Percentiles rank a stretch among this genome's conserved stretches.
phyloP scores from a whole-genome alignment of 805 yeast genomes.

The Barnettozyma wickerhamii region DNA sequence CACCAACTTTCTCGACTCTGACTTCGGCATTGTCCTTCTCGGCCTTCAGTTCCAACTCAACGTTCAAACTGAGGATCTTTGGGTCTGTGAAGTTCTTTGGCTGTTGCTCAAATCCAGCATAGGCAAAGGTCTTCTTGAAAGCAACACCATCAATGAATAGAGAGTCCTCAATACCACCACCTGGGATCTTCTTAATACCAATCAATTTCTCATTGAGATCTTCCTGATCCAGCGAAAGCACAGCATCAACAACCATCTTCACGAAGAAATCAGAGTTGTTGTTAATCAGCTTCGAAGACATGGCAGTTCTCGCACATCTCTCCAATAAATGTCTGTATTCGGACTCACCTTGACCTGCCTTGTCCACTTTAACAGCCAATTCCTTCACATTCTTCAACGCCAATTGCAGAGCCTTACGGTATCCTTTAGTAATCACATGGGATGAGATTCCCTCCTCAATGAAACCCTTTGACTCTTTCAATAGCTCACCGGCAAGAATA shows the following conservation, averaged over 20 bases:
- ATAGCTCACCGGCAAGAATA: conserved; percentile 87
- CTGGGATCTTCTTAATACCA: conserved; percentile 92
- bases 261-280: conserved; percentile 87
- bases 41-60: conserved; percentile 94
- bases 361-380: conserved; percentile 66
- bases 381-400: conserved; percentile 73
- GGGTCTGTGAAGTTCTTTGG: conserved; percentile 83
- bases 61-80: conserved; percentile 77
- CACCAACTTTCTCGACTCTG: conserved; percentile 87
- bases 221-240: conserved; percentile 74
- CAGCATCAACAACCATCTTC: conserved; percentile 96
- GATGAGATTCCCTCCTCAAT: conserved; percentile 96
- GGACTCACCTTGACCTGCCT: conserved; percentile 36
- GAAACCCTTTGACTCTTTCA: conserved; percentile 84
- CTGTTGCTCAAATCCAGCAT: conserved; percentile 99
- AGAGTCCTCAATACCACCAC: conserved; percentile 96
- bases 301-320: conserved; percentile 94
- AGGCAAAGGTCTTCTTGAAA: conserved; percentile 93
- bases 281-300: conserved; percentile 91
- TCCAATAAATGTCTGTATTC: conserved; percentile 75
- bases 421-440: conserved; percentile 83
- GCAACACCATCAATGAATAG: conserved; percentile 91
- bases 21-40: conserved; percentile 99
- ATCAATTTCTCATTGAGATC: conserved; percentile 86
- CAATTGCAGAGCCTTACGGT: conserved; percentile 71